phyloP scores from a whole-genome alignment of 1,139 yeast species.

The Pichia sp. region DNA sequence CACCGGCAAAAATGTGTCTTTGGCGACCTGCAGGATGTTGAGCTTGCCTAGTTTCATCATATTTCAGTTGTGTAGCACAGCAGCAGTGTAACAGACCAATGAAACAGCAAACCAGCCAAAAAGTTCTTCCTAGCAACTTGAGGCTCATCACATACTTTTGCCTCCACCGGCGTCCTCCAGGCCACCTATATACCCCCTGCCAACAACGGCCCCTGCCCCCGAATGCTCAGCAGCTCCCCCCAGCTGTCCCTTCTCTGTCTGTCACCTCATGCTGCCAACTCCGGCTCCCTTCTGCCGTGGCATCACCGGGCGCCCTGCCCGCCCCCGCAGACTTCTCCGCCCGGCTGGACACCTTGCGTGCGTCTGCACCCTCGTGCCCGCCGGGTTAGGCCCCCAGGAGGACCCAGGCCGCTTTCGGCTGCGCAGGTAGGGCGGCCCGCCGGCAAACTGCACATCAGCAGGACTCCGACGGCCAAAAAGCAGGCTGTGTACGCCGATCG shows the following conservation, averaged over 20 bases:
- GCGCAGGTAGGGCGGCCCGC: too few species aligned
- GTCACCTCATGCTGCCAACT: neutral
- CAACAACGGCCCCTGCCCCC: neutral
- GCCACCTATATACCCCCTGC: neutral
- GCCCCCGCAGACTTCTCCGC: neutral
- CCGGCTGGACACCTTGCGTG: neutral
- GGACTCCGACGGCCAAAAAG: too few species aligned
- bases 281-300: neutral
- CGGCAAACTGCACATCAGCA: too few species aligned
- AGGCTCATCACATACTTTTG: neutral
- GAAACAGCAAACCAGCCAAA: too few species aligned
- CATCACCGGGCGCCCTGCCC: neutral
- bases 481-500: too few species aligned
- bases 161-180: neutral
- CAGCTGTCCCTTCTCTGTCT: neutral
- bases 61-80: too few species aligned
- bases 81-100: too few species aligned
- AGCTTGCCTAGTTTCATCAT: neutral
- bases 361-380: too few species aligned
- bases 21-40: conserved; percentile 6
- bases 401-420: too few species aligned
- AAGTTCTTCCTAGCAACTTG: too few species aligned
- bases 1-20: conserved; percentile 22
- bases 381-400: too few species aligned
- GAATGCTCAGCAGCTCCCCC: neutral